Conservation (phyloP, 306 rosid genomes). For the Quercus gilva region DNA sequence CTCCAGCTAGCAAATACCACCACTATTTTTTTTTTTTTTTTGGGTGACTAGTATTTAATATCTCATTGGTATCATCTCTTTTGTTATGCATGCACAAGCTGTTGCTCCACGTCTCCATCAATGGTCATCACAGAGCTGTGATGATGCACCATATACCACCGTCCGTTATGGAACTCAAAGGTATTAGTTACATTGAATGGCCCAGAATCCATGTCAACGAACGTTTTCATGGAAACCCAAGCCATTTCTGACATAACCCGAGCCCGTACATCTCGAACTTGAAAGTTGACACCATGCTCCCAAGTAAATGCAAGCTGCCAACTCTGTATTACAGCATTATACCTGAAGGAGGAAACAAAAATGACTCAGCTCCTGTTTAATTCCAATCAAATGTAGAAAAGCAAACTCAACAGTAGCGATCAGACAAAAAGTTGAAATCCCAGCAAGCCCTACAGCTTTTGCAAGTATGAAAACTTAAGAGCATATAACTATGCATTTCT, state of each 20-base stretch:
- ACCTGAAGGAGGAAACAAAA: slow-evolving; percentile 46
- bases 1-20: slow-evolving; percentile 48
- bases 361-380: slow-evolving; percentile 9
- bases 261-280: slow-evolving; percentile 82
- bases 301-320: slow-evolving; percentile 89
- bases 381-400: neutral
- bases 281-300: slow-evolving; percentile 86
- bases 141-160: slow-evolving; percentile 96
- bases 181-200: slow-evolving; percentile 81
- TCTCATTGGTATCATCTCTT: slow-evolving; percentile 25
- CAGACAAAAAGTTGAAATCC: neutral
- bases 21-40: slow-evolving; percentile 3
- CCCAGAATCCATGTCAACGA: slow-evolving; percentile 68
- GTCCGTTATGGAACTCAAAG: slow-evolving; percentile 74
- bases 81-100: slow-evolving; percentile 61
- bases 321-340: slow-evolving; percentile 71
- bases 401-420: neutral
- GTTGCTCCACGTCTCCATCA: slow-evolving; percentile 64
- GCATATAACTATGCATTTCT: neutral
- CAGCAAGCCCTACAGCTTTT: neutral
- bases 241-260: slow-evolving; percentile 89
- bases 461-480: neutral
- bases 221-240: slow-evolving; percentile 94
- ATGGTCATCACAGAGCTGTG: slow-evolving; percentile 75
- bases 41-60: slow-evolving; percentile 53